Evolutionary conservation across 306 rosid species (phyloP).

Genomic region (Gleditsia sinensis): DNA sequence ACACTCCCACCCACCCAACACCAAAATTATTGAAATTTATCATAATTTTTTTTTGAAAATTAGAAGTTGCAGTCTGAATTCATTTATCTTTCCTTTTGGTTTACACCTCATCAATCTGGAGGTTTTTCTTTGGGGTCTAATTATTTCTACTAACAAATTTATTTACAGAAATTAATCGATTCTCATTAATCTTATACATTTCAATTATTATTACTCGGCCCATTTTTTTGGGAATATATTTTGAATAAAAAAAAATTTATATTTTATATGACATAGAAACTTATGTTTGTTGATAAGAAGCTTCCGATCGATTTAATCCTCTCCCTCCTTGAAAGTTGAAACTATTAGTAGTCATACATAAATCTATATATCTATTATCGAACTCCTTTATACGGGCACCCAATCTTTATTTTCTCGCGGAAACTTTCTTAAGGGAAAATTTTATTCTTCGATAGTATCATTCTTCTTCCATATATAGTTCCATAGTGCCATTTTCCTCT

Average conservation of each 20-base stretch:
- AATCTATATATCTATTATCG: background rate
- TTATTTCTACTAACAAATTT: no score
- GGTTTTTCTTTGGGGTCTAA: no score
- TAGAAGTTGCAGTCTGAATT: background rate
- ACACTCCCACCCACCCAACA: conserved; percentile 37
- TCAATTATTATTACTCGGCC: no score
- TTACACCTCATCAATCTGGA: no score
- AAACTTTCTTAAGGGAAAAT: background rate
- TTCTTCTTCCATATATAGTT: conserved; percentile 4
- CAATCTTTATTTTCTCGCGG: background rate
- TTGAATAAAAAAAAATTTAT: background rate
- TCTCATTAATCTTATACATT: no score
- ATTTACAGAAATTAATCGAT: no score
- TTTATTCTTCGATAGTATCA: background rate
- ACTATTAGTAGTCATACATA: background rate
- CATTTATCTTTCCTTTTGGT: background rate
- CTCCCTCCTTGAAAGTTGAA: background rate
- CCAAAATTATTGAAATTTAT: conserved; percentile 20
- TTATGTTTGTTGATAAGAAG: background rate
- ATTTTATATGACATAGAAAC: background rate
- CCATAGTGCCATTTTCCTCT: background rate
- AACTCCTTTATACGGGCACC: background rate
- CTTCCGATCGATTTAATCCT: background rate
- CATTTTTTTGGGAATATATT: background rate
- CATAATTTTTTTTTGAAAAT: background rate